Conservation (phyloP, 2,329 filamentous ascomycete species). For the Grosmannia serpens region DNA sequence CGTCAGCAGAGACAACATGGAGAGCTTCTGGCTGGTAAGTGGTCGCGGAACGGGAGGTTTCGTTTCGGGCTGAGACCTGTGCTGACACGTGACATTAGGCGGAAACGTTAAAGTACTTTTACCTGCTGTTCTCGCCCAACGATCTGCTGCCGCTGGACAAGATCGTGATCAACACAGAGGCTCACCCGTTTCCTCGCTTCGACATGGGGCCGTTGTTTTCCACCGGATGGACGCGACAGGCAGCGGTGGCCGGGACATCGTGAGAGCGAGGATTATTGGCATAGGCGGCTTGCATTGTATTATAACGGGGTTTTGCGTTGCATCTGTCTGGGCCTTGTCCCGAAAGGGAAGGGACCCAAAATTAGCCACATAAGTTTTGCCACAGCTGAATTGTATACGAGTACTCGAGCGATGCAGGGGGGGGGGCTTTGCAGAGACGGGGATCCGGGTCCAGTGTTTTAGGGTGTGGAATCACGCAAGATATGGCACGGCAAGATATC, state of each 20-base stretch:
- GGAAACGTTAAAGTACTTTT: slow-evolving; percentile 96
- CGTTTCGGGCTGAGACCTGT: neutral
- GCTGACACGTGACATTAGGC: slow-evolving; percentile 41
- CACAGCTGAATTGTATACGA: no score
- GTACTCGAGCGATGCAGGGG: neutral
- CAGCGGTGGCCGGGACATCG: slow-evolving; percentile 13
- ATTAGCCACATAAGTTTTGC: no score
- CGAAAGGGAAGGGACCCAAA: no score
- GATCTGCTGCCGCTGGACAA: slow-evolving; percentile 76
- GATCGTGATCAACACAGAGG: slow-evolving; percentile 92
- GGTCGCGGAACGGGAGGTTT: neutral
- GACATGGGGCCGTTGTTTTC: slow-evolving; percentile 65
- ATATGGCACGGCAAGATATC: no score
- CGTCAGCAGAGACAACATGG: slow-evolving; percentile 76
- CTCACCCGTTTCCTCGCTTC: slow-evolving; percentile 81
- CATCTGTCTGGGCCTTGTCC: no score
- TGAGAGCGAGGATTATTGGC: neutral
- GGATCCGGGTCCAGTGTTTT: neutral
- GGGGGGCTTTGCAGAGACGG: neutral
- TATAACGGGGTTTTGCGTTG: no score
- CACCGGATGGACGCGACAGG: slow-evolving; percentile 70
- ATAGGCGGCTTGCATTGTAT: neutral
- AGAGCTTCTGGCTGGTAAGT: slow-evolving; percentile 91
- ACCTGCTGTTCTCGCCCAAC: slow-evolving; percentile 78
- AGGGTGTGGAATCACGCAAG: neutral